Base-by-base conservation (phyloP, 352 stramenopile genomes). In the Phytophthora crassamura region DNA sequence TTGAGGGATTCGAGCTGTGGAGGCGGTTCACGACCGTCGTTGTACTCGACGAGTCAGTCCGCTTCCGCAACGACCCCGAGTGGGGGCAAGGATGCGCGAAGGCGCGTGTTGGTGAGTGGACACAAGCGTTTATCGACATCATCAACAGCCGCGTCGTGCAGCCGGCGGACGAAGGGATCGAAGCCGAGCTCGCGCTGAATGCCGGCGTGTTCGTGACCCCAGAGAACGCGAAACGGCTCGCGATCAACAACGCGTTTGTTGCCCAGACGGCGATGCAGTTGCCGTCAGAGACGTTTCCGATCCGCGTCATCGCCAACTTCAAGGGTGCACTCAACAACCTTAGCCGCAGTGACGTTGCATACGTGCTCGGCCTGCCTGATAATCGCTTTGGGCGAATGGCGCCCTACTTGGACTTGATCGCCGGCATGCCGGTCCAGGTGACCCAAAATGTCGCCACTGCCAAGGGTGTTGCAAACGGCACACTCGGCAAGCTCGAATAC, bases 141-240 rank as follows among this genome's bases (percentile, higher is more conserved):
- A 30, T 60, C 28, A 60, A 57, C 49, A 57, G 49, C 22, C 49
- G 49, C n/a, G 49, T 57, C 4, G 16, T 57, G 16, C 16, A 35
- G 49, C 38, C 34, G 8, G 0, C 15, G 5, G n/a, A 45, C 14
- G 39, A 7, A 4, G 39, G 20, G 39, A 45, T 11, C 39, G 39
- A 45, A 5, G 39, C 15, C n/a, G 39, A 45, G 15, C 39, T 45
- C 3, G 39, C 10, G 2, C 15, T 45, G 39, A 28, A 45, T 3
- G 9, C 10, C 12, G 39, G 2, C n/a, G 39, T 45, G 6, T 20
- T 45, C 30, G 39, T 45, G 39, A 45, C 39, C 8, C 39, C 39
- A 0, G 39, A 45, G 15, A 45, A 45, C 15, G 39, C n/a, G 2
- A 45, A 45, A n/a, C 49, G 49, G 6, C 28, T 56, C 5, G 49